Percentiles rank a stretch among this genome's conserved stretches.
These are phyloP conservation scores for Cutaneotrichosporon sp. DNA, from an alignment of 1,284 basidiomycete genomes.

Conservation along the genomic window DNA sequence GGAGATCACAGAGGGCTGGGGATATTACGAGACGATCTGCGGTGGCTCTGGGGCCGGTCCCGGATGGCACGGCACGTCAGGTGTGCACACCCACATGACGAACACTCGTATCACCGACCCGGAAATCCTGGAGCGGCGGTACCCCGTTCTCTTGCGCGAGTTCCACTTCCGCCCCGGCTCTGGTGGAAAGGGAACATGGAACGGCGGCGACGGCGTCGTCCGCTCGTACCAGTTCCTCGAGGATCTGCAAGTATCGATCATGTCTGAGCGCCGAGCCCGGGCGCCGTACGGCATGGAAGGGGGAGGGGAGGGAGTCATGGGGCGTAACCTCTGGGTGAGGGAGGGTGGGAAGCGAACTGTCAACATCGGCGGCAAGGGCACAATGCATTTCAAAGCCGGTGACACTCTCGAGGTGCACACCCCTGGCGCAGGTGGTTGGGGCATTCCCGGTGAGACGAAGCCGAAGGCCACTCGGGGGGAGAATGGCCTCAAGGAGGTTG, in stretches of 20 bases:
- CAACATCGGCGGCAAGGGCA: slow-evolving; percentile 38
- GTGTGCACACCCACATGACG: slow-evolving; percentile 58
- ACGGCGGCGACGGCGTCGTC: slow-evolving; percentile 81
- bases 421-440: slow-evolving; percentile 35
- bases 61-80: slow-evolving; percentile 81
- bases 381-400: slow-evolving; percentile 27
- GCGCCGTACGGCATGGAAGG: slow-evolving; percentile 33
- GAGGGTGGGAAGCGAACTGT: slow-evolving; percentile 1
- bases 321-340: slow-evolving; percentile 31
- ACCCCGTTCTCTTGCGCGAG: slow-evolving; percentile 71
- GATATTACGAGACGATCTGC: slow-evolving; percentile 53
- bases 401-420: slow-evolving; percentile 34
- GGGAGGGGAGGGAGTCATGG: slow-evolving; percentile 25
- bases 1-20: slow-evolving; percentile 7
- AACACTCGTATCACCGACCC: slow-evolving; percentile 85
- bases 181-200: slow-evolving; percentile 70
- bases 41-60: slow-evolving; percentile 91
- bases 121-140: slow-evolving; percentile 53
- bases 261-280: slow-evolving; percentile 29
- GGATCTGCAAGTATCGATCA: slow-evolving; percentile 76
- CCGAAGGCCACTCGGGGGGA: neutral
- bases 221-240: slow-evolving; percentile 85
- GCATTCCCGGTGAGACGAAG: neutral
- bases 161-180: slow-evolving; percentile 74
- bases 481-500: neutral